Evolutionary conservation across 192 early-diverging fungal genomes (phyloP), one percentile per base, ranked within the genome.

Genomic region (Coemansia sp.): DNA sequence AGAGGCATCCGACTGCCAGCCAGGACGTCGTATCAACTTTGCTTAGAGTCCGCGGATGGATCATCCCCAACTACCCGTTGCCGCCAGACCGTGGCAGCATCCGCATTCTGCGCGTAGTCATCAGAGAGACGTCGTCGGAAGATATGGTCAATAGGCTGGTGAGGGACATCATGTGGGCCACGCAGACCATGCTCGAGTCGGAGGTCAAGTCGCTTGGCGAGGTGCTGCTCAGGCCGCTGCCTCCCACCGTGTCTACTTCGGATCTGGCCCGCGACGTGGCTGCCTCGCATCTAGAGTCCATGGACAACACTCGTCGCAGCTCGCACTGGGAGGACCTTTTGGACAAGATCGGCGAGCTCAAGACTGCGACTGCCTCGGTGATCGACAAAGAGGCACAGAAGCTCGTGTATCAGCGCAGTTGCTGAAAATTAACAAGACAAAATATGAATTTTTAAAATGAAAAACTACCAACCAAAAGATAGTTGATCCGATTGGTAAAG

Each of bases 41-140:
- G 63, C 72, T 91, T 41, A 88, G 86, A 42, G 85, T 88, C 46
- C 85, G 85, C 48, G 89, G 89, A 10, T 93, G 91, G 91, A 90
- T 93, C 66, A 88, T 93, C 3, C 91, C 91, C 62, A 88, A 88
- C 48, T 93, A 93, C 67, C 83, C 87, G n/a, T 82, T 92, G 73
- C 87, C 91, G 0, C 86, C 84, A 5, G 45, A 79, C 45, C 63
- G 69, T 0, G 75, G 81, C 59, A 45, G 66, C 9, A 66, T 85
- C 46, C 85, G 88, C 44, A 72, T 91, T 36, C 53, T 91, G 60
- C 88, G 91, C 10, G 85, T 93, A 19, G 91, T 93, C 7, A 82
- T 93, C 7, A 78, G 89, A 37, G 90, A 89, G 68, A 77, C 85
- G 2, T 64, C 83, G 63, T 84, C 82, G 10, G 66, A 81, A 66